These are phyloP conservation scores for Polytrichum commune DNA, from an alignment of 225 moss, liverwort and hornwort species.

Conservation along the genomic window DNA sequence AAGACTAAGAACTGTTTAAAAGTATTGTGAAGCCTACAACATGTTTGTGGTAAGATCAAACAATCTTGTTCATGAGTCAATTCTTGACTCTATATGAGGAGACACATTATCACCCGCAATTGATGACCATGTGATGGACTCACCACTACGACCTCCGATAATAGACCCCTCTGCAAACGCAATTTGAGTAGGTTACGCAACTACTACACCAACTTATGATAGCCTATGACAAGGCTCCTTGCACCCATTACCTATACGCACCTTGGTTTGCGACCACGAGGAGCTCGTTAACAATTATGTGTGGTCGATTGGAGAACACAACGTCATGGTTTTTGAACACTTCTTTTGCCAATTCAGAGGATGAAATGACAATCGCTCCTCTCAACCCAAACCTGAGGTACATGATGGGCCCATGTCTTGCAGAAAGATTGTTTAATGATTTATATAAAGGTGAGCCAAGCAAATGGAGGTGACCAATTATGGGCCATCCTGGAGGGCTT, in stretches of 20 bases:
- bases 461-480: slow-evolving; percentile 42
- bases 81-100: too few species aligned
- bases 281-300: slow-evolving; percentile 29
- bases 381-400: slow-evolving; percentile 33
- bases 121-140: accelerated
- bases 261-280: slow-evolving; percentile 38
- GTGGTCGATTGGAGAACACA: slow-evolving; percentile 35
- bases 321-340: slow-evolving; percentile 40
- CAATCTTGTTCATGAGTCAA: too few species aligned
- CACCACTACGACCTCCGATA: too few species aligned
- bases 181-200: too few species aligned
- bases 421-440: slow-evolving; percentile 24
- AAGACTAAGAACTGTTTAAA: too few species aligned
- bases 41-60: too few species aligned
- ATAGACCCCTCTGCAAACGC: too few species aligned
- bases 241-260: neutral
- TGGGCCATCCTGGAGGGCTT: slow-evolving; percentile 24
- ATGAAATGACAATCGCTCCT: slow-evolving; percentile 34
- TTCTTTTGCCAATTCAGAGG: slow-evolving; percentile 37
- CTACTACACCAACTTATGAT: too few species aligned
- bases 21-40: too few species aligned
- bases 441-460: slow-evolving; percentile 26
- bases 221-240: too few species aligned
- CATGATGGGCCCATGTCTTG: slow-evolving; percentile 37
- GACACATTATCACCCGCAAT: too few species aligned